Evolutionary conservation across 140 eudicot species (phyloP), one percentile per base, ranked within the genome.

Genomic region (Flaveria floridana): DNA sequence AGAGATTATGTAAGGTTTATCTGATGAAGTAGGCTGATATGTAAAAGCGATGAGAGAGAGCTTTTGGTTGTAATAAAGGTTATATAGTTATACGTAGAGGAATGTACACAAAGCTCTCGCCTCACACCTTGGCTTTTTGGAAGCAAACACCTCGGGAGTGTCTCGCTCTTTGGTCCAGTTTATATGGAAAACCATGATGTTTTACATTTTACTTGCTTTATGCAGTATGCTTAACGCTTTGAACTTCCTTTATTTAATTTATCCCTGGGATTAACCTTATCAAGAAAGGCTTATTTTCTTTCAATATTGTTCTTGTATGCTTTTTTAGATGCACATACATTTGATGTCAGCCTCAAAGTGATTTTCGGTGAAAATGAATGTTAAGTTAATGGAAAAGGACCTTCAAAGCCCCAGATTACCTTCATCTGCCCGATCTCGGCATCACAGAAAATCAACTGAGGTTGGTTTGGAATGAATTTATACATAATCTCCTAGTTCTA

Each of bases 361-460:
- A 61, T 34, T 13, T 62, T 47, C 13, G 23, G 74, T 37, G 48
- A 76, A 75, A 56, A 76, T 76, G 78, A 80, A 62, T 42, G 9
- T 26, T 41, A 61, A 65, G 68, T 16, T 57, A 74, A 81, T 73
- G 86, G 85, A 79, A 5, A 86, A 53, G 68, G 74, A 55, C 41
- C 71, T 77, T 26, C 84, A 84, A 46, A 81, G 84, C 62, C 82
- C 83, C 20, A 80, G 71, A 71, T 59, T 76, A 7, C 85, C 85
- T 9, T 85, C 93, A 48, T 55, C 76, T 30, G 70, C 58, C 68
- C 82, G 89, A 77, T 48, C 79, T 70, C 85, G 95, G 72, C 82
- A 87, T 57, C 79, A 87, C 8, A 86, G 68, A 76, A 83, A 82
- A 63, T 79, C 91, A 25, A 74, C 74, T 6, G 90, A 88, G 95